Evolutionary conservation across 495 filamentous ascomycete genomes (phyloP).

Genomic region (Hypoxylon perforatum): DNA sequence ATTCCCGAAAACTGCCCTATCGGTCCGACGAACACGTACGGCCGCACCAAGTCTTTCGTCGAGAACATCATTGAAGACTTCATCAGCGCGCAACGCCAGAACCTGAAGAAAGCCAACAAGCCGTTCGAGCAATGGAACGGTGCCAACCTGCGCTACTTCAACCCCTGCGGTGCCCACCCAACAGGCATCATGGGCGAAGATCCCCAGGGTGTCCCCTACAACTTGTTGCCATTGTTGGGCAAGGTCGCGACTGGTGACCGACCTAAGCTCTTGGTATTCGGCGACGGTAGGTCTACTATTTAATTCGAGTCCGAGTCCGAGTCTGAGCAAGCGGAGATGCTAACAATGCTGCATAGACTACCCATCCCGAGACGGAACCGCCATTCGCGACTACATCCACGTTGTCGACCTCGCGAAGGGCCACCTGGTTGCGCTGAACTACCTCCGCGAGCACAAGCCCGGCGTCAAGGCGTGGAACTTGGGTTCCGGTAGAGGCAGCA

Average conservation of each 20-base stretch:
- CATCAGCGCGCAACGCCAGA: conserved; percentile 87
- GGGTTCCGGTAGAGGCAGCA: conserved; percentile 93
- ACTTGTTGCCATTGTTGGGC: conserved; percentile 91
- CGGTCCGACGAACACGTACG: conserved; percentile 96
- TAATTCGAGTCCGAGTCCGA: background rate
- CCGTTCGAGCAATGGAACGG: conserved; percentile 87
- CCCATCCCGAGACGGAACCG: conserved; percentile 80
- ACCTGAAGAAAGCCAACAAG: conserved; percentile 81
- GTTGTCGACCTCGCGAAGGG: conserved; percentile 79
- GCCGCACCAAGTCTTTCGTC: conserved; percentile 91
- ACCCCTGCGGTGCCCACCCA: conserved; percentile 94
- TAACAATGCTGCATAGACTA: conserved; percentile 73
- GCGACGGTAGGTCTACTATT: conserved; percentile 74
- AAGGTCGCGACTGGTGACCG: conserved; percentile 96
- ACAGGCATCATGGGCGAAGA: conserved; percentile 99
- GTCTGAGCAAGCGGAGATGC: background rate
- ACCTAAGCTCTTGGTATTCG: conserved; percentile 94
- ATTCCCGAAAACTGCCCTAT: conserved; percentile 97
- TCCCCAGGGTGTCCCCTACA: conserved; percentile 94
- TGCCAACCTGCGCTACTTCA: conserved; percentile 95
- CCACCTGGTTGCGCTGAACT: conserved; percentile 90
- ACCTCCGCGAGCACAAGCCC: conserved; percentile 88
- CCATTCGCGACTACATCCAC: conserved; percentile 78
- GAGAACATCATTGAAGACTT: conserved; percentile 92
- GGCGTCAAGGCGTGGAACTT: conserved; percentile 97